Conservation (phyloP, 768 basidiomycete genomes). For the Boletus rubescentipes region DNA sequence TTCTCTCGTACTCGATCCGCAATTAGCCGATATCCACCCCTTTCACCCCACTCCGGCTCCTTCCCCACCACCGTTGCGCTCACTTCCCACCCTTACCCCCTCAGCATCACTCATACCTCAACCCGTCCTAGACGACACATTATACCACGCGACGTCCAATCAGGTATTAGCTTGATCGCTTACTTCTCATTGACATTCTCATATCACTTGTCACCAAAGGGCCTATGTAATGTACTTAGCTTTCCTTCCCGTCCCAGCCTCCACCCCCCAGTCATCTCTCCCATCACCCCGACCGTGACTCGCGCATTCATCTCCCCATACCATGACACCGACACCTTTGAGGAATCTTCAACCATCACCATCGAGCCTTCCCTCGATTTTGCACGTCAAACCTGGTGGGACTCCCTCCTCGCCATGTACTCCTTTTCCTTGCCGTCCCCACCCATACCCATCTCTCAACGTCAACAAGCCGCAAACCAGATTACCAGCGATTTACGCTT, state of each 20-base stretch:
- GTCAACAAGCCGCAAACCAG: constrained; percentile 43
- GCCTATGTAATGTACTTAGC: constrained; percentile 3
- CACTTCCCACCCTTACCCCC: not conserved
- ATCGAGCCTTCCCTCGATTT: constrained; percentile 65
- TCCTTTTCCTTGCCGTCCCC: constrained; percentile 32
- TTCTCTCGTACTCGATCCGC: constrained; percentile 26
- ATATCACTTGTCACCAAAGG: constrained; percentile 26
- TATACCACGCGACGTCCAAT: constrained; percentile 22
- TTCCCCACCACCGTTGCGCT: not conserved
- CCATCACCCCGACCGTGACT: not conserved
- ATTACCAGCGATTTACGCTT: constrained; percentile 61
- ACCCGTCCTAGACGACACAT: constrained; percentile 5
- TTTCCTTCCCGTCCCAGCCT: constrained; percentile 7
- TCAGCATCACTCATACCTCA: constrained; percentile 10
- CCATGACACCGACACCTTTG: constrained; percentile 12
- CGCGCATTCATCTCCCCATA: constrained; percentile 8
- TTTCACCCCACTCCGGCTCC: constrained; percentile 11
- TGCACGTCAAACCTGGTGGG: constrained; percentile 78
- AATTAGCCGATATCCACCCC: constrained; percentile 18
- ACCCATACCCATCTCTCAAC: constrained; percentile 40
- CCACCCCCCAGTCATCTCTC: not conserved
- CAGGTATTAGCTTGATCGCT: constrained; percentile 32
- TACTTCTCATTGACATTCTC: constrained; percentile 22
- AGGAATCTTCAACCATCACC: constrained; percentile 31
- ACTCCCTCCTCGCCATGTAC: constrained; percentile 62